Evolutionary conservation across 2,329 filamentous ascomycete species (phyloP).

Genomic region (Epicoccum sorghinum): DNA sequence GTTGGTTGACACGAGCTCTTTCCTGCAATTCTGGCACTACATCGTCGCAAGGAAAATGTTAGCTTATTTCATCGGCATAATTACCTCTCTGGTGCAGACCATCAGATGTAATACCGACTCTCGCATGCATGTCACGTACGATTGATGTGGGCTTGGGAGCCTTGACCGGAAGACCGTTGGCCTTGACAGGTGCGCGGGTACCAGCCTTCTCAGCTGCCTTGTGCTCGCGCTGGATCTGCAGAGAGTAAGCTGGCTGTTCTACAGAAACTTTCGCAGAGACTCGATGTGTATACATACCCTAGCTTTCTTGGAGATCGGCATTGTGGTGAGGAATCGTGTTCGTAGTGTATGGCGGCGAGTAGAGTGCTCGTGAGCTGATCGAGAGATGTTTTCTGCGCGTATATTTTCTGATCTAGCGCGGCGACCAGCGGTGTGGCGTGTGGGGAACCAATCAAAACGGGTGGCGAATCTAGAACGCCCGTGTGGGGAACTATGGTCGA

Average conservation of each 20-base stretch:
- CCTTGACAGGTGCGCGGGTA: slow-evolving; percentile 60
- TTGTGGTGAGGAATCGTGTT: slow-evolving; percentile 20
- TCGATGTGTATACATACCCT: slow-evolving; percentile 34
- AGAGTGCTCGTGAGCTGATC: not conserved
- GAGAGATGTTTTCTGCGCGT: not conserved
- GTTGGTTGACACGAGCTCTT: slow-evolving; percentile 60
- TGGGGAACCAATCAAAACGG: too few relatives aligned
- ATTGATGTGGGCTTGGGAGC: slow-evolving; percentile 59
- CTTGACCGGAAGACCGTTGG: slow-evolving; percentile 63
- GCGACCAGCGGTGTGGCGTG: too few relatives aligned
- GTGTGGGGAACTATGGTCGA: too few relatives aligned
- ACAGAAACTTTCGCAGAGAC: too few relatives aligned
- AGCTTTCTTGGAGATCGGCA: slow-evolving; percentile 59
- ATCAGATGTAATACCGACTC: not conserved
- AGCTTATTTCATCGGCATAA: slow-evolving; percentile 6
- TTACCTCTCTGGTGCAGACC: not conserved
- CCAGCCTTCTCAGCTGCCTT: slow-evolving; percentile 61
- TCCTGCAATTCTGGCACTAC: slow-evolving; percentile 59
- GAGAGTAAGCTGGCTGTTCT: not conserved
- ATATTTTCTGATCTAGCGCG: not conserved
- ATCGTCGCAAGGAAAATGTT: not conserved
- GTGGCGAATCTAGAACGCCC: too few relatives aligned
- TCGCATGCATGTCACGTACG: slow-evolving; percentile 39
- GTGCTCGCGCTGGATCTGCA: slow-evolving; percentile 60
- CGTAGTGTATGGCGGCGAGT: not conserved